Evolutionary conservation across 331 rosid genomes (phyloP), one percentile per base, ranked within the genome.

Genomic region (Rhamnella rubrinervis): DNA sequence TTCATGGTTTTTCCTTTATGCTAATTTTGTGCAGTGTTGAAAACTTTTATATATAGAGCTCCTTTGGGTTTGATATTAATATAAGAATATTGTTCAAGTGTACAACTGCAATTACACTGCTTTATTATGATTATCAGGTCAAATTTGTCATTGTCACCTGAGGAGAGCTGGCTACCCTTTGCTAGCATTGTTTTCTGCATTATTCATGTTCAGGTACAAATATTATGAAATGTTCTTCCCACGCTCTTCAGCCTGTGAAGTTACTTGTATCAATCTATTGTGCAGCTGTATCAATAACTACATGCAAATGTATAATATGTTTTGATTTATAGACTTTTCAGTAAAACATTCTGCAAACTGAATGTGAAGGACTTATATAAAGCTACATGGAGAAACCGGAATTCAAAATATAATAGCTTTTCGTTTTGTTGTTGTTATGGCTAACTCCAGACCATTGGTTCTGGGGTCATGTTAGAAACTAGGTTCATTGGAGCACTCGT

Each of bases 111-210:
- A 16, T 21, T 56, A 37, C 16, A 66, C 61, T 50, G 65, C n/a
- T 68, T 63, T 49, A 25, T 21, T 7, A 59, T 65, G 61, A 38
- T 67, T 74, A 55, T 71, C 71, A 95, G 97, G 85, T 75, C 97
- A 53, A 95, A 91, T 79, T 80, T 95, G 70, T 85, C 89, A 1
- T 37, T 91, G 59, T 91, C 96, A 1, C 95, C 96, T 1, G 96
- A 93, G 68, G 98, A 93, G 57, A 91, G 96, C 67, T 93, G 97
- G 98, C 83, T 91, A 71, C 97, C 98, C 35, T 83, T 95, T 68
- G 91, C 88, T 58, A 89, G 98, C 87, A 89, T 93, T 67, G 58
- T 93, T 38, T 83, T 88, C 81, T 81, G 98, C 88, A 78, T 91
- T 17, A 70, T 87, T 83, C 98, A 95, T 67, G 65, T 89, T 75